phyloP scores from a whole-genome alignment of 345 rosid species.

The Citrus australasica region DNA sequence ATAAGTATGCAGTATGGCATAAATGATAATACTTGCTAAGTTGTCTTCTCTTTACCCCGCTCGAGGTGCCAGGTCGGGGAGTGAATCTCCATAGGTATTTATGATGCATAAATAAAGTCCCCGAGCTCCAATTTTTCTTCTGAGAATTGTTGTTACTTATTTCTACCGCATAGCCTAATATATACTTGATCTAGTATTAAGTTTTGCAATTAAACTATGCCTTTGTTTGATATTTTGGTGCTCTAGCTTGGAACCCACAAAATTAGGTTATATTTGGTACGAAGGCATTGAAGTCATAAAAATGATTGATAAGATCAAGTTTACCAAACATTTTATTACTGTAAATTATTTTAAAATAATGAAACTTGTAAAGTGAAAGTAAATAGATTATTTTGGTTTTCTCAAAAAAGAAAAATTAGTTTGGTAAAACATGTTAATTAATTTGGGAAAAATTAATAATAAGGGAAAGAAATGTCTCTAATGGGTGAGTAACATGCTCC shows the following conservation, averaged over 20 bases:
- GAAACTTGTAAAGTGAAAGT: too few species aligned
- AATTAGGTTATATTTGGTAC: too few species aligned
- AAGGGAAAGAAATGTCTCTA: too few species aligned
- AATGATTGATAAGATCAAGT: too few species aligned
- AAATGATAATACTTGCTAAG: constrained; percentile 28
- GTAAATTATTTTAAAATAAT: too few species aligned
- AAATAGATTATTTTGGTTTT: too few species aligned
- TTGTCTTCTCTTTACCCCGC: neutral
- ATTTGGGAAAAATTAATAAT: too few species aligned
- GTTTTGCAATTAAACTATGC: neutral
- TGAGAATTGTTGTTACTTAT: neutral
- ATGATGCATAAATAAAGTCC: constrained; percentile 14
- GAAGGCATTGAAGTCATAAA: too few species aligned
- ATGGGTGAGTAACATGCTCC: too few species aligned
- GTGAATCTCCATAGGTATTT: neutral
- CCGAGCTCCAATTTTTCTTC: neutral
- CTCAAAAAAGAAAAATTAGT: too few species aligned
- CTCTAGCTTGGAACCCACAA: neutral
- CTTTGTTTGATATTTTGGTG: neutral
- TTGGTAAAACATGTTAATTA: too few species aligned
- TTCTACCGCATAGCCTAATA: neutral
- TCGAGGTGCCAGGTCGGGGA: neutral
- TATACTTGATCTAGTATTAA: neutral
- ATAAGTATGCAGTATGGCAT: constrained; percentile 78
- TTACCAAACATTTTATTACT: rapidly evolving